These are phyloP conservation scores for Suillus plorans DNA, from an alignment of 768 basidiomycete genomes.

Conservation along the genomic window DNA sequence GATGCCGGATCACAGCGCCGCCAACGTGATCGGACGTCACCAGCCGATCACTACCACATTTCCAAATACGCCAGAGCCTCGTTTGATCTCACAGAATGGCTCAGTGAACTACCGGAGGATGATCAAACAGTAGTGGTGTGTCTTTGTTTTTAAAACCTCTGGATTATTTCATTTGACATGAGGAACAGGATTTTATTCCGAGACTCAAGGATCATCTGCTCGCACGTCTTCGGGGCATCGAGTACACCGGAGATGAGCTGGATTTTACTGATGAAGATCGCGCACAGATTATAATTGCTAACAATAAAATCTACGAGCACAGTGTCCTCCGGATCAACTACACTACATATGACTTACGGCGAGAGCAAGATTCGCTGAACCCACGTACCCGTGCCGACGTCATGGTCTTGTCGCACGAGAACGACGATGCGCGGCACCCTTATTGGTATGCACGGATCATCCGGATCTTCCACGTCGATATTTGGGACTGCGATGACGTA, in stretches of 20 bases:
- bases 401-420: conserved; percentile 29
- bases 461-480: conserved; percentile 31
- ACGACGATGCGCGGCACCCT: conserved; percentile 25
- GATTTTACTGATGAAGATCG: conserved; percentile 24
- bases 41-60: conserved; percentile 30
- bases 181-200: conserved; percentile 34
- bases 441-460: conserved; percentile 39
- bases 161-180: conserved; percentile 21
- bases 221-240: neutral
- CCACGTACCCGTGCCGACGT: conserved; percentile 33
- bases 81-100: conserved; percentile 13
- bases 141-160: neutral
- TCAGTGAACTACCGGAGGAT: neutral
- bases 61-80: conserved; percentile 12
- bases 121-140: conserved; percentile 27
- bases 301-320: conserved; percentile 34
- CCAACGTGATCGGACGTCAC: conserved; percentile 11
- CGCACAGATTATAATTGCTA: conserved; percentile 18
- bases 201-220: conserved; percentile 14
- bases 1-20: neutral
- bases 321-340: conserved; percentile 31
- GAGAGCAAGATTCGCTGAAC: conserved; percentile 27
- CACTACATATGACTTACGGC: conserved; percentile 29
- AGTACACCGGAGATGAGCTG: conserved; percentile 14
- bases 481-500: neutral